phyloP scores from a whole-genome alignment of 495 filamentous ascomycete species.

The Margaritispora aquatica region DNA sequence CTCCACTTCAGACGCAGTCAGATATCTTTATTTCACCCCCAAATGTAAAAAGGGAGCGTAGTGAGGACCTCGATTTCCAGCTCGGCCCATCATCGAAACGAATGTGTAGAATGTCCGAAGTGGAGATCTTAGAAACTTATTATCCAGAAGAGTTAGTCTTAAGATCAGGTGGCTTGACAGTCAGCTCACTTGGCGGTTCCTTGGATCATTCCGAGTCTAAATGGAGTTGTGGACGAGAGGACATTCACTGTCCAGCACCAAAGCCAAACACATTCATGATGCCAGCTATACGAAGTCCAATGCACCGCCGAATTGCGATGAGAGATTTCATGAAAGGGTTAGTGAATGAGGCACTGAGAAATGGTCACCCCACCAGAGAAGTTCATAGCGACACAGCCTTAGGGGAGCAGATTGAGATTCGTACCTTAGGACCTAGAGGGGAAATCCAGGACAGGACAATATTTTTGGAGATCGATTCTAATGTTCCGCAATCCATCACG shows the following conservation, averaged over 20 bases:
- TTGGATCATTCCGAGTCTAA: too few relatives aligned
- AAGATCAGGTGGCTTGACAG: not conserved
- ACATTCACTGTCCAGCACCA: not conserved
- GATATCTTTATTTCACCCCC: not conserved
- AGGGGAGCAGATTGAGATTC: slow-evolving; percentile 65
- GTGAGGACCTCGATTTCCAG: slow-evolving; percentile 9
- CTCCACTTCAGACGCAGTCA: not conserved
- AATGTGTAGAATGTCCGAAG: slow-evolving; percentile 11
- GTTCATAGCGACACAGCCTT: slow-evolving; percentile 49
- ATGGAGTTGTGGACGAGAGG: too few relatives aligned
- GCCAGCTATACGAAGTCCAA: slow-evolving; percentile 24
- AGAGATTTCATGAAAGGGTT: slow-evolving; percentile 62
- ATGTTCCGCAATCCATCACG: slow-evolving; percentile 59
- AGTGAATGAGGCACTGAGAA: slow-evolving; percentile 63
- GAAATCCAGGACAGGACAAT: slow-evolving; percentile 53
- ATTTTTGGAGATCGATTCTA: slow-evolving; percentile 59
- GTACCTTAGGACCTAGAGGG: slow-evolving; percentile 52
- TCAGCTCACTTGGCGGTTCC: not conserved
- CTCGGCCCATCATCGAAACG: slow-evolving; percentile 17
- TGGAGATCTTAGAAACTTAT: slow-evolving; percentile 1
- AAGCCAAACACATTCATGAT: not conserved
- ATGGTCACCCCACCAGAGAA: slow-evolving; percentile 66
- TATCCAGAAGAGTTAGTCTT: not conserved
- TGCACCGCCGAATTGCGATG: slow-evolving; percentile 49
- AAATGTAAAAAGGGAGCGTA: slow-evolving; percentile 10